phyloP scores from a whole-genome alignment of 176 grass and related monocot genomes.

The Phyllostachys edulis region DNA sequence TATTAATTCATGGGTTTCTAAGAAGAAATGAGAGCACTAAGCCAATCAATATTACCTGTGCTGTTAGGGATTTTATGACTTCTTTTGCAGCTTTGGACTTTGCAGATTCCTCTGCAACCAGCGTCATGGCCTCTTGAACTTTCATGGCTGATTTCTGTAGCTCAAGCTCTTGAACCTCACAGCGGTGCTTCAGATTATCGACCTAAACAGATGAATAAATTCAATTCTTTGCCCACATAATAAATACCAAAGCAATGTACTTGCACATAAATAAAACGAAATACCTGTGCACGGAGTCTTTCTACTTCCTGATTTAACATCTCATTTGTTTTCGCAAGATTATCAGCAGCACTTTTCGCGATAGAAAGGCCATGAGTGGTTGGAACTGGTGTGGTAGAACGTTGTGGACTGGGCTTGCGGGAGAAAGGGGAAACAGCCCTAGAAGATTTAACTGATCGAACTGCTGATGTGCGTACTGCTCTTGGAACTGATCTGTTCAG shows the following conservation, averaged over 20 bases:
- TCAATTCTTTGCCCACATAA: conserved; percentile 1
- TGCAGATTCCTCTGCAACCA: conserved; percentile 86
- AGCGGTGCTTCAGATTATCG: conserved; percentile 68
- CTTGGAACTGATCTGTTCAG: conserved; percentile 61
- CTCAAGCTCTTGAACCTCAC: conserved; percentile 80
- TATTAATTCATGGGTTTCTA: conserved; percentile 1
- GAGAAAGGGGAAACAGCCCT: conserved; percentile 98
- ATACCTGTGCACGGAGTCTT: conserved; percentile 79
- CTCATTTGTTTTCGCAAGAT: conserved; percentile 79
- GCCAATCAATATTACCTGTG: conserved; percentile 53
- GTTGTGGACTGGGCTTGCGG: conserved; percentile 75
- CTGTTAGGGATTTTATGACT: conserved; percentile 91
- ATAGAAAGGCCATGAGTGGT: conserved; percentile 83
- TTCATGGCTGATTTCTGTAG: conserved; percentile 84
- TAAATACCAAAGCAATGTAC: neutral
- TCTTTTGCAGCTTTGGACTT: conserved; percentile 98
- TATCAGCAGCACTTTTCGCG: conserved; percentile 60
- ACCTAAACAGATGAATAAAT: conserved; percentile 51
- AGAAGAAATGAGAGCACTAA: conserved; percentile 12
- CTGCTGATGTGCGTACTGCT: conserved; percentile 51
- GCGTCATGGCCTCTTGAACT: conserved; percentile 69
- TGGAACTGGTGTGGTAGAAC: conserved; percentile 78
- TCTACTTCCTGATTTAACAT: conserved; percentile 85
- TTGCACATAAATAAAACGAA: conserved; percentile 31
- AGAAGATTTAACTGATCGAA: conserved; percentile 70